Conservation (phyloP, 495 filamentous ascomycete genomes). For the Aspergillus hancockii region DNA sequence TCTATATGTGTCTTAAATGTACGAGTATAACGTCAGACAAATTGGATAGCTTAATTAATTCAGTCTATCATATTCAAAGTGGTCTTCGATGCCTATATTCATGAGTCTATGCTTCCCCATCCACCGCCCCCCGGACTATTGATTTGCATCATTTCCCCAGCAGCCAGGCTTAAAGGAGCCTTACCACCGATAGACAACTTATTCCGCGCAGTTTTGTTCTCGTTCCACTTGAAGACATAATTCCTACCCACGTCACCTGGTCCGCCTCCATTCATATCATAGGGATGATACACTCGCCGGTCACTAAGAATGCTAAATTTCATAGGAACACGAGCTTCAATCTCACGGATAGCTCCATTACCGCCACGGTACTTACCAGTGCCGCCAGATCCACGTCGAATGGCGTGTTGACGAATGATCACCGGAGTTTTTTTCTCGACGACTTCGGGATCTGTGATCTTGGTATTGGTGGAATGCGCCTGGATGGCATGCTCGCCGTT, state of each 20-base stretch:
- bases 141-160: constrained; percentile 25
- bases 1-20: not conserved
- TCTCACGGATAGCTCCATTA: constrained; percentile 88
- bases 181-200: constrained; percentile 22
- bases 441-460: constrained; percentile 95
- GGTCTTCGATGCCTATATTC: too few relatives aligned
- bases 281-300: constrained; percentile 83
- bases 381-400: constrained; percentile 69
- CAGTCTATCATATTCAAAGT: not conserved
- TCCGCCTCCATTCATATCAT: constrained; percentile 81
- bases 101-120: constrained; percentile 6
- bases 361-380: constrained; percentile 76
- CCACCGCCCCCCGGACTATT: constrained; percentile 23
- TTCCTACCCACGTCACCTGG: constrained; percentile 51
- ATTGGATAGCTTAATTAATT: not conserved
- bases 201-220: constrained; percentile 14
- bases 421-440: constrained; percentile 93
- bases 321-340: constrained; percentile 88
- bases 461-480: constrained; percentile 98
- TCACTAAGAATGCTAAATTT: constrained; percentile 89
- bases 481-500: constrained; percentile 88
- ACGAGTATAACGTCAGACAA: not conserved
- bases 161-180: constrained; percentile 17
- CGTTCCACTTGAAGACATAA: constrained; percentile 28
- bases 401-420: constrained; percentile 76